Percentiles rank a stretch among this genome's conserved stretches.
Evolutionary conservation across 208 protist species (phyloP).

Genomic region (Leishmania guyanensis): DNA sequence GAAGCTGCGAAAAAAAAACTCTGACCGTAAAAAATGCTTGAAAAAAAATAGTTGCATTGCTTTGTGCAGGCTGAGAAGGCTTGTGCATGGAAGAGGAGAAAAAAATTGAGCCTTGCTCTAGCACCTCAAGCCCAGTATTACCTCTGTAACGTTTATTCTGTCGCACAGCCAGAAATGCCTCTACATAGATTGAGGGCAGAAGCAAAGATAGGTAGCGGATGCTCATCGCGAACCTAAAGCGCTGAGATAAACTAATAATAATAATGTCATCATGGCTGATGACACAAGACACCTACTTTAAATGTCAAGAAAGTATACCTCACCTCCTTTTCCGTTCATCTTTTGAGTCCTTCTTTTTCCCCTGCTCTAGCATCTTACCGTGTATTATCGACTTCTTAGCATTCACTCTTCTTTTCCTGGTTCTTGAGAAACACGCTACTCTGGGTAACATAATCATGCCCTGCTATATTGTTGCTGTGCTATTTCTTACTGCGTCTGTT

Average conservation of each 20-base stretch:
- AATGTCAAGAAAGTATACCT: not conserved
- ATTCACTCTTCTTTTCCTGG: not conserved
- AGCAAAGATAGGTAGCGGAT: not conserved
- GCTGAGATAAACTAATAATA: not conserved
- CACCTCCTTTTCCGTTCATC: not conserved
- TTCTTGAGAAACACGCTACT: not conserved
- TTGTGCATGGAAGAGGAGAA: too few species aligned
- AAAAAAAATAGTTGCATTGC: not conserved
- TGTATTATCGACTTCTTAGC: not conserved
- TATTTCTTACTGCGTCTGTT: slow-evolving; percentile 12
- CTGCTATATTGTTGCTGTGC: slow-evolving; percentile 1
- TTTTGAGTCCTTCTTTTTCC: not conserved
- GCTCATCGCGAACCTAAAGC: not conserved
- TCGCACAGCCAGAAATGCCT: not conserved
- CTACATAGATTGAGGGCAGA: not conserved
- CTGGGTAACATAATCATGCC: not conserved
- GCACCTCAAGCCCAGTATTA: not conserved
- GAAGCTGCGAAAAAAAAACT: not conserved
- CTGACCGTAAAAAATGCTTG: too few species aligned
- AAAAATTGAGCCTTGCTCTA: too few species aligned
- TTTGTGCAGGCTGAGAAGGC: not conserved
- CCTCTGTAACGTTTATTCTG: not conserved
- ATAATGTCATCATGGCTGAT: not conserved
- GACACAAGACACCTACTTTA: not conserved
- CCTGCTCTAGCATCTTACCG: too few species aligned